Base-by-base conservation (phyloP, 1,284 basidiomycete genomes). In the Leccinum griseonigrum region DNA sequence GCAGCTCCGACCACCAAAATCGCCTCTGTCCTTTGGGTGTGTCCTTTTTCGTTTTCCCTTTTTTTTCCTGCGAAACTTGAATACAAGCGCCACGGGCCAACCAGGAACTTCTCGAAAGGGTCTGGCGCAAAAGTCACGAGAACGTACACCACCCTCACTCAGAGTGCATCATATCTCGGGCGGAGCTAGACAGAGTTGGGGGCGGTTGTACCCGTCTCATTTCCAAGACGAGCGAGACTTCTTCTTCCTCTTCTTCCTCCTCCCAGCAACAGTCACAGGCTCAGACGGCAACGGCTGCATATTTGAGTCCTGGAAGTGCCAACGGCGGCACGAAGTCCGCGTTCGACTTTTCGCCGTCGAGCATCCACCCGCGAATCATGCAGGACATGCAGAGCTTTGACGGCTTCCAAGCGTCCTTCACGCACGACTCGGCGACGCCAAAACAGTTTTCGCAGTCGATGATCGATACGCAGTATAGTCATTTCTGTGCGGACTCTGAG, bases 151-250 rank as follows among this genome's bases (percentile, higher is more conserved):
- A 69, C 75, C 18, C 74, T 72, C 52, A 65, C 66, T 38, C 70
- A 64, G 60, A 72, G 5, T 56, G 65, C 69, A 70, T 60, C 66
- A 60, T 70, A 60, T 79, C 71, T 16, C 72, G 76, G 40, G 74
- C 74, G 2, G 87, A 89, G 62, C 81, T 90, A 26, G 85, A 89
- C 64, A 79, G 86, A 28, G 75, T 88, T 34, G 82, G 83, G 28
- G 88, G 71, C 29, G 74, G 88, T 5, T 83, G 81, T 69, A 90
- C 87, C 1, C 77, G 80, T 57, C 67, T 83, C 9, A 75, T 81
- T 36, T 70, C 77, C n/a, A 63, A 65, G 10, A 53, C 73, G 11
- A 62, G 46, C 3, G 54, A 60, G 13, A 18, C 56, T 55, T 22
- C 63, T 62, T 3, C 66, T 59, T 11, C 50, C 62, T n/a, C 54